A percentile compares a stretch with the other conserved stretches of the same genome.
phyloP scores from a whole-genome alignment of 2,329 filamentous ascomycete genomes.

The Ceratocystis cacaofunesta region DNA sequence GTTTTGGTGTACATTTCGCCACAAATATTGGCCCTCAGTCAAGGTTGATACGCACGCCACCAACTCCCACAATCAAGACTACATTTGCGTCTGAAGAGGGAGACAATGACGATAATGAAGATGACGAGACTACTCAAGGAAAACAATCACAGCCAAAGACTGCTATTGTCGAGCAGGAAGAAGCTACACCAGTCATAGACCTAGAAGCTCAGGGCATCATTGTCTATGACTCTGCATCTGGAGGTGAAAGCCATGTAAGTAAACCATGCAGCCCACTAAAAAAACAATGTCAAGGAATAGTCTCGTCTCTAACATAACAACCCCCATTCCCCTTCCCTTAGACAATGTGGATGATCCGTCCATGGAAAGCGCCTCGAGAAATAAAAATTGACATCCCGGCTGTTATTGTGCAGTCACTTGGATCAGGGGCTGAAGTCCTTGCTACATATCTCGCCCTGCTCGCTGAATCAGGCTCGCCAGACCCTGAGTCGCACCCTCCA shows the following conservation, averaged over 20 bases:
- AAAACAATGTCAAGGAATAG: background rate
- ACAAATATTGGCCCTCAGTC: slow-evolving; percentile 56
- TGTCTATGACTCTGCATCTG: slow-evolving; percentile 81
- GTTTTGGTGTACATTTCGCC: slow-evolving; percentile 74
- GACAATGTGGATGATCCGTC: slow-evolving; percentile 99
- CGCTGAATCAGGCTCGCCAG: slow-evolving; percentile 67
- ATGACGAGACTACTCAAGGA: slow-evolving; percentile 10
- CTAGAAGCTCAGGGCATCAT: slow-evolving; percentile 96
- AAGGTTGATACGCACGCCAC: slow-evolving; percentile 7
- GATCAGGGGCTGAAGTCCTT: slow-evolving; percentile 85
- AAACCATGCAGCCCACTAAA: background rate
- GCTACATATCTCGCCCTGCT: slow-evolving; percentile 84
- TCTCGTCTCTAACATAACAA: background rate
- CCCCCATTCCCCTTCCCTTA: slow-evolving; percentile 27
- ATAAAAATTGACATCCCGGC: slow-evolving; percentile 89
- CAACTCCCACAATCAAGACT: slow-evolving; percentile 25
- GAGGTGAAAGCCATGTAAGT: slow-evolving; percentile 79
- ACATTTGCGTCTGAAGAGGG: slow-evolving; percentile 17
- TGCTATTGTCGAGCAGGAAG: slow-evolving; percentile 31
- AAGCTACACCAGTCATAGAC: slow-evolving; percentile 39
- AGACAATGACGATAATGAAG: slow-evolving; percentile 24
- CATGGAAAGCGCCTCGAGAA: slow-evolving; percentile 73
- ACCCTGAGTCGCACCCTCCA: slow-evolving; percentile 60
- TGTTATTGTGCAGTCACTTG: slow-evolving; percentile 80
- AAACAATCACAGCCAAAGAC: slow-evolving; percentile 21